Percentiles rank a stretch among this genome's conserved stretches.
Evolutionary conservation across 257 asterid genomes (phyloP).

Genomic region (Parsonsia alboflavescens): DNA sequence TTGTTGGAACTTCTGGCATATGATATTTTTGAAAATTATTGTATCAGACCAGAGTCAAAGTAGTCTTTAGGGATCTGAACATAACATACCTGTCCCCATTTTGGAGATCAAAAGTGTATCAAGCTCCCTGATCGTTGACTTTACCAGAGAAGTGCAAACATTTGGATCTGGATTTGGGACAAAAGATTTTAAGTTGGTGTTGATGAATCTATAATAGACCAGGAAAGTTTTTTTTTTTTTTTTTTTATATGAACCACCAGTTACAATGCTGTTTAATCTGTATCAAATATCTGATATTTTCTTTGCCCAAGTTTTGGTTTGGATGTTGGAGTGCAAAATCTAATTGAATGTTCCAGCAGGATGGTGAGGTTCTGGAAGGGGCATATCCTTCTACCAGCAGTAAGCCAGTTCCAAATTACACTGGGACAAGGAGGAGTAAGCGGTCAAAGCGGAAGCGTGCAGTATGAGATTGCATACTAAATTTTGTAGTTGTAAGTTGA

Average conservation of each 20-base stretch:
- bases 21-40: not conserved
- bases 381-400: slow-evolving; percentile 58
- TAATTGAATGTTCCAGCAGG: slow-evolving; percentile 35
- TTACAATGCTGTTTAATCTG: not conserved
- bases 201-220: not conserved
- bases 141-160: not conserved
- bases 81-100: not conserved
- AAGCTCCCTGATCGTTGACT: not conserved
- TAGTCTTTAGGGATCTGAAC: not conserved
- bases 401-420: slow-evolving; percentile 50
- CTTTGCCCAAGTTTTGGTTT: not conserved
- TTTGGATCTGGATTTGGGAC: not conserved
- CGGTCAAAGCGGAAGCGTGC: slow-evolving; percentile 80
- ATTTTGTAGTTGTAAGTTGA: slow-evolving; percentile 36
- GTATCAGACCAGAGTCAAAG: not conserved
- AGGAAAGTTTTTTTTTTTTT: no score
- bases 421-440: slow-evolving; percentile 74
- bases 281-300: not conserved
- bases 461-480: slow-evolving; percentile 44
- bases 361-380: slow-evolving; percentile 59
- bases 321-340: not conserved
- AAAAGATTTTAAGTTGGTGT: not conserved
- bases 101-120: not conserved
- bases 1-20: not conserved
- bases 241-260: not conserved